phyloP scores from a whole-genome alignment of 108 stramenopile species.

The Nitzschia putrida region DNA sequence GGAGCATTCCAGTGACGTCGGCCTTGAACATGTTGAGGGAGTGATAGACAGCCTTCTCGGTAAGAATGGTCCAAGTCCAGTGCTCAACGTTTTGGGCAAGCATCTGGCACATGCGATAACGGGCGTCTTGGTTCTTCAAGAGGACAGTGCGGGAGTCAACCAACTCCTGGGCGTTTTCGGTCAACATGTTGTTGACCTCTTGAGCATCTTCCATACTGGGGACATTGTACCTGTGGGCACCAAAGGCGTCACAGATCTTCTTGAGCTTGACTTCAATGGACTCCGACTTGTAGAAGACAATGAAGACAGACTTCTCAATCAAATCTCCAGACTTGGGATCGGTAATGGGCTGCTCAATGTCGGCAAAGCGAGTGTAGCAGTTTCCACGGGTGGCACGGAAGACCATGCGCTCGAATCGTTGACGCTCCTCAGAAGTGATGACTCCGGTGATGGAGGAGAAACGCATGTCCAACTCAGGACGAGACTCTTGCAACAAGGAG shows the following conservation, averaged over 20 bases:
- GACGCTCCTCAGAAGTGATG: slow-evolving; percentile 86
- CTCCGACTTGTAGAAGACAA: slow-evolving; percentile 94
- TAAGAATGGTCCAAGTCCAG: slow-evolving; percentile 90
- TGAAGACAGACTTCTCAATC: slow-evolving; percentile 92
- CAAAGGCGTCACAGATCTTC: slow-evolving; percentile 98
- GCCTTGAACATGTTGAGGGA: slow-evolving; percentile 97
- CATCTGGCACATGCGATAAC: slow-evolving; percentile 89
- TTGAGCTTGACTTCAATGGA: slow-evolving; percentile 93
- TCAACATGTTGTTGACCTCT: slow-evolving; percentile 80
- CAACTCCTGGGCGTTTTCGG: slow-evolving; percentile 86
- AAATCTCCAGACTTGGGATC: slow-evolving; percentile 81
- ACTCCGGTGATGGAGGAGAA: slow-evolving; percentile 95
- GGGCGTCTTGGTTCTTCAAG: slow-evolving; percentile 94
- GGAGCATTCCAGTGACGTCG: slow-evolving; percentile 93
- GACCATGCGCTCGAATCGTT: slow-evolving; percentile 96
- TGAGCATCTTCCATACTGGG: slow-evolving; percentile 92
- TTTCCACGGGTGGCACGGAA: slow-evolving; percentile 96
- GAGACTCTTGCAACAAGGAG: slow-evolving; percentile 56
- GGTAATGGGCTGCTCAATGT: slow-evolving; percentile 90
- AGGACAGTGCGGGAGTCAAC: slow-evolving; percentile 88
- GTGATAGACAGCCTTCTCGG: slow-evolving; percentile 96
- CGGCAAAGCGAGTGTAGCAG: slow-evolving; percentile 94
- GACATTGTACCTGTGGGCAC: slow-evolving; percentile 91
- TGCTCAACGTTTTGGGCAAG: slow-evolving; percentile 81
- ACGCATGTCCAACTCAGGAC: slow-evolving; percentile 90